These are phyloP conservation scores for Aegilops longissima DNA, from an alignment of 176 grass and related monocot species.

Conservation along the genomic window DNA sequence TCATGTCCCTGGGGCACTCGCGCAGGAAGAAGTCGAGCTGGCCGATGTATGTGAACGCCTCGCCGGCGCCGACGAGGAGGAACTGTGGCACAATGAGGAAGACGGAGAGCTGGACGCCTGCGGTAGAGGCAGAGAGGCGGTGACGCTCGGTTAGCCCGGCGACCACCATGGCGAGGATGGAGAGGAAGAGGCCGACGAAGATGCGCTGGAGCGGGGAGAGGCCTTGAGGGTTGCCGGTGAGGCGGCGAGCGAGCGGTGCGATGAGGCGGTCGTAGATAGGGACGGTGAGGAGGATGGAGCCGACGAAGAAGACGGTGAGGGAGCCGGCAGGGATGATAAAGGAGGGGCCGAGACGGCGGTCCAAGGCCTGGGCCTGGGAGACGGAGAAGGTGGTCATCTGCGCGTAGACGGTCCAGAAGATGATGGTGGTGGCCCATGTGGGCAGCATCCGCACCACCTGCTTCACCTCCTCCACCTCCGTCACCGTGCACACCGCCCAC, in stretches of 20 bases:
- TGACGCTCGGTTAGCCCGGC: constrained; percentile 46
- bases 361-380: constrained; percentile 67
- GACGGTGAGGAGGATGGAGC: constrained; percentile 73
- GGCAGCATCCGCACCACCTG: constrained; percentile 77
- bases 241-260: constrained; percentile 28
- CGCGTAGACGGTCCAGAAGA: constrained; percentile 90
- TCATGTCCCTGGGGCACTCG: constrained; percentile 85
- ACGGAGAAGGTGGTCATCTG: constrained; percentile 97
- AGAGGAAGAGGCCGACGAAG: constrained; percentile 57
- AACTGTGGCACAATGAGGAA: constrained; percentile 80
- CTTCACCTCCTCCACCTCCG: constrained; percentile 94
- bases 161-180: constrained; percentile 60
- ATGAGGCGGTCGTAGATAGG: constrained; percentile 75
- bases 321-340: constrained; percentile 74
- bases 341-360: constrained; percentile 53
- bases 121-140: constrained; percentile 27
- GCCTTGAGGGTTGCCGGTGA: constrained; percentile 52
- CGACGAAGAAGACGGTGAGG: constrained; percentile 89
- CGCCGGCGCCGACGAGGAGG: constrained; percentile 64
- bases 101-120: constrained; percentile 36
- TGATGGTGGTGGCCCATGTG: constrained; percentile 73
- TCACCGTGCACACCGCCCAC: constrained; percentile 55
- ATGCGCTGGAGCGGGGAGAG: constrained; percentile 76
- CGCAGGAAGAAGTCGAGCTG: constrained; percentile 92
- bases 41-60: constrained; percentile 90